Conservation (phyloP, 140 eudicot genomes). For the Bidens hawaiensis region DNA sequence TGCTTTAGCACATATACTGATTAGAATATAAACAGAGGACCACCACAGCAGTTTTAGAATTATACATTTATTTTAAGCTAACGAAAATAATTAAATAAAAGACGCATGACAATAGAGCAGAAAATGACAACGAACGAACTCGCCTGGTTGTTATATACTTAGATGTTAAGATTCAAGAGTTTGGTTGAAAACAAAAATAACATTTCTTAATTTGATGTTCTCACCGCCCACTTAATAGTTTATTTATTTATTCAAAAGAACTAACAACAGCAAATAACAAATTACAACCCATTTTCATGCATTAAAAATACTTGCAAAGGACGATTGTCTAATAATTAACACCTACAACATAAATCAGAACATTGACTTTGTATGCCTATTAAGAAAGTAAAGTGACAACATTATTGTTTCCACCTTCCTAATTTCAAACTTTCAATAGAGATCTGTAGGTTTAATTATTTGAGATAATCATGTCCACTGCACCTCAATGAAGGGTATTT, state of each 20-base stretch:
- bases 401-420: background rate
- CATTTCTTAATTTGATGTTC: background rate
- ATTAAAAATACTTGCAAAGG: constrained; percentile 9
- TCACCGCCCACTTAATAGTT: constrained; percentile 9
- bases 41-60: constrained; percentile 16
- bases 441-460: no score
- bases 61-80: background rate
- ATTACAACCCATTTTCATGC: background rate
- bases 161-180: background rate
- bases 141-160: constrained; percentile 3
- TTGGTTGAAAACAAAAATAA: background rate
- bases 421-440: background rate
- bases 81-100: background rate
- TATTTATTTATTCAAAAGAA: constrained; percentile 2
- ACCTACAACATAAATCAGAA: background rate
- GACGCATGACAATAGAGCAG: background rate
- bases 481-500: no score
- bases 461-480: no score
- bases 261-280: background rate
- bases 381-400: background rate
- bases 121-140: background rate
- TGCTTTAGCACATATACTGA: constrained; percentile 9
- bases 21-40: constrained; percentile 16
- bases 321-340: background rate
- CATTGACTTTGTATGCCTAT: constrained; percentile 12